Base-by-base conservation (phyloP, 768 basidiomycete genomes). In the Naganishia friedmannii region DNA sequence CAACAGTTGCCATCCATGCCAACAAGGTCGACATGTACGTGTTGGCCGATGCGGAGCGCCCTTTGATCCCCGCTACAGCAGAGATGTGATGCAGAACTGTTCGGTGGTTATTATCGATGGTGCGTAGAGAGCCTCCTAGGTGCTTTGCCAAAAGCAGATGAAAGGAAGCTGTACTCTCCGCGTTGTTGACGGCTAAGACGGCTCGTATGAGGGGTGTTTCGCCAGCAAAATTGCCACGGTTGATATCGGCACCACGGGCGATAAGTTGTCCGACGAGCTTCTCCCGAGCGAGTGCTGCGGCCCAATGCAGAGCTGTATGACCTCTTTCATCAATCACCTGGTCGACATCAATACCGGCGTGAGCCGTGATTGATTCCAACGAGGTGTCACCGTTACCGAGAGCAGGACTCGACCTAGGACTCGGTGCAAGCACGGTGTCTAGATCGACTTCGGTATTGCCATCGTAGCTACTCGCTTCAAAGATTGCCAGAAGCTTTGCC, bases 171-270 rank as follows among this genome's bases (percentile, higher is more conserved):
- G 93, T 89, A 48, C 82, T 85, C 72, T 94, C 93, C 58, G 86
- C 89, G 75, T 89, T 89, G 79, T 93, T 89, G 28, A 91, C 93
- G 10, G 94, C 89, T 69, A 98, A 86, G 70, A 92, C 89, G 6
- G 94, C 90, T 48, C 95, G 89, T 32, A 96, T 91, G 34, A 99
- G 86, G 1, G 96, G 89, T 0, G 95, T 98, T 81, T 99, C 96
- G 55, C 96, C 94, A 5, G 89, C 86, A 77, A 89, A 89, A 82
- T 98, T 98, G 1, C 96, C 96, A 9, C 92, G 87, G 75, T 92
- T 87, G 19, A 92, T 84, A 79, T 98, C 94, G 1, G 94, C 92
- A 34, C 93, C 93, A 55, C 85, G 83, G 1, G 83, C 82, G 69
- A 97, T 85, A 42, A 99, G 85, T 12, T 87, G 86, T 29, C 87